Evolutionary conservation across 768 basidiomycete genomes (phyloP).

Genomic region (Lenzites betulinus): DNA sequence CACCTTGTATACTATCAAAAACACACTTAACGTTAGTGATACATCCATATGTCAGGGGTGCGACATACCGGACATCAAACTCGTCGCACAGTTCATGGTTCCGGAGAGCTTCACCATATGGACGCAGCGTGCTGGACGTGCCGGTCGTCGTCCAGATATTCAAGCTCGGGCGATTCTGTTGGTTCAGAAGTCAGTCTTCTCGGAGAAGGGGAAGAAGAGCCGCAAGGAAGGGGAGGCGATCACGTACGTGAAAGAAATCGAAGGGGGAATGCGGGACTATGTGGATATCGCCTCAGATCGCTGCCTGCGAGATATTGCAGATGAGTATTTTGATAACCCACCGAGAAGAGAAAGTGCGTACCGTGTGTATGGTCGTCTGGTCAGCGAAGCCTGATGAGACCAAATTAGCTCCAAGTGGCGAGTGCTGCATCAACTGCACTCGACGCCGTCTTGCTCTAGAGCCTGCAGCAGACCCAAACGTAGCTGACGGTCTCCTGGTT

Average conservation of each 20-base stretch:
- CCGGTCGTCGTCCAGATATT: not conserved
- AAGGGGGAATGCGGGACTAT: slow-evolving; percentile 32
- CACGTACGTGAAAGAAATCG: slow-evolving; percentile 29
- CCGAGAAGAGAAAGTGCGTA: no score
- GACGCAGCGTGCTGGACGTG: slow-evolving; percentile 31
- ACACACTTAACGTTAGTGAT: no score
- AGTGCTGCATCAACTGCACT: no score
- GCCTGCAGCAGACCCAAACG: no score
- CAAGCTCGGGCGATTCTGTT: not conserved
- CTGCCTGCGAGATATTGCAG: slow-evolving; percentile 33
- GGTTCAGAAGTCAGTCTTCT: not conserved
- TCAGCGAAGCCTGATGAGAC: no score
- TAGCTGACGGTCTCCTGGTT: no score
- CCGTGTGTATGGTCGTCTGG: no score
- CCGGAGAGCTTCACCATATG: slow-evolving; percentile 36
- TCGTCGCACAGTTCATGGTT: slow-evolving; percentile 38
- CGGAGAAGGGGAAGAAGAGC: not conserved
- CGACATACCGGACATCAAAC: slow-evolving; percentile 38
- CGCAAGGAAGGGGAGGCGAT: not conserved
- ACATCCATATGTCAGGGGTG: slow-evolving; percentile 11
- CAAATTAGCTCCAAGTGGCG: no score
- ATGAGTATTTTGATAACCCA: slow-evolving; percentile 39
- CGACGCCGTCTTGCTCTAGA: no score
- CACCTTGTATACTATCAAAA: no score
- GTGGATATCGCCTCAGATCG: slow-evolving; percentile 27